Evolutionary conservation across 495 filamentous ascomycete species (phyloP), one percentile per base, ranked within the genome.

Genomic region (Patellaria atrata): DNA sequence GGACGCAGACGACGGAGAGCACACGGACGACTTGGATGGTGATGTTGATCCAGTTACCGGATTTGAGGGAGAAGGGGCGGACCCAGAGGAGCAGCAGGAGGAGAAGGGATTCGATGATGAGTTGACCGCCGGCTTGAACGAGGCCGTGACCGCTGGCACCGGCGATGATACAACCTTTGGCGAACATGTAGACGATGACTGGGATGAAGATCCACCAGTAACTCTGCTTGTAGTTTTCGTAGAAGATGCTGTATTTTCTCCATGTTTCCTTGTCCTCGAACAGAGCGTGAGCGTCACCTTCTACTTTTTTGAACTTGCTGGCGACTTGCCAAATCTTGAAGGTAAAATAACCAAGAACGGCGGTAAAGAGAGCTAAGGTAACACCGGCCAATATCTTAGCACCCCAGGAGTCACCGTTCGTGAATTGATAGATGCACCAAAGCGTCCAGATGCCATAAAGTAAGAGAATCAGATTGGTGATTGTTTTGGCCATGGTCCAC

Each of bases 131-230:
- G 16, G 78, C 74, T 53, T 97, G 89, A 1, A 69, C 55, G 49
- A 94, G 65, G 10, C 89, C 89, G 50, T 92, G 75, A 7, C 86
- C 89, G 44, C 94, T 75, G 11, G 71, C 82, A 27, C 73, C 84
- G 21, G 89, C 89, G 43, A 97, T 75, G 30, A 91, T 74, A 27
- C 73, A 79, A 28, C 85, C 85, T 58, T 84, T 91, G 47, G 72
- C 78, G 48, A 96, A 87, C 65, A 87, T 82, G 64, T 96, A 97
- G 35, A 89, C 31, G 56, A 97, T 93, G 28, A 69, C 65, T 5
- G 89, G 89, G 9, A 97, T 68, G 54, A 97, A 97, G 6, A 94
- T 53, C 85, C 86, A 94, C 87, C 87, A 97, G 59, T 83, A 91
- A 44, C 77, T 74, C 50, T 75, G 79, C 56, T 86, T 83, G 59